Evolutionary conservation across 352 stramenopile species (phyloP), one percentile per base, ranked within the genome.

Genomic region (Pythium phragmitis): DNA sequence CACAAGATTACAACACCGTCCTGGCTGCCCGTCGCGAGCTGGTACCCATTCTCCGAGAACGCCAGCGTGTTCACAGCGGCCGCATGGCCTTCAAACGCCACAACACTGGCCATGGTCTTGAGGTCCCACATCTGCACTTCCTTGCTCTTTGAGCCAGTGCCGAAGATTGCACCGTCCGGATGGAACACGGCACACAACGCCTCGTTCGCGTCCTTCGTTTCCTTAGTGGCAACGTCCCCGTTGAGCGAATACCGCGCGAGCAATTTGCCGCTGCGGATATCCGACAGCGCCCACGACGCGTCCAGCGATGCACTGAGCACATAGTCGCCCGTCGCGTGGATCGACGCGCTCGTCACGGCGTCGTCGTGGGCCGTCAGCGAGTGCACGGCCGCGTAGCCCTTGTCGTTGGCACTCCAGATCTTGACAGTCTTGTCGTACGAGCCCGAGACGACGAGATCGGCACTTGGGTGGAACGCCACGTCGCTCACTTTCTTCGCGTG

Each of bases 1-100:
- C 93, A 98, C 23, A 99, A 75, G 59, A 85, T 80, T 43, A 98
- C 80, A 21, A 85, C 60, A 11, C 90, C 92, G 37, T 96, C 87
- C 28, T 81, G 69, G 26, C 77, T 80, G 17, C 82, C 87, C 14
- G 89, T 92, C 1, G 89, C 94, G 34, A 99, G 71, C 50, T 98
- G 82, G 72, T 98, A 98, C 28, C 96, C 96, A 68, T 98, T 99
- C 71, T 98, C 94, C 7, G 90, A 98, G 70, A 98, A 97, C 49
- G 75, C 72, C 33, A 99, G 73, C 39, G 75, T 69, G 33, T 76
- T 79, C 19, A 98, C 77, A 19, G 74, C 69, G 4, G 82, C 80
- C 37, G 68, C 65, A 66, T 98, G 85, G 21, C 84, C 90, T 58
- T 95, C 88, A 61, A 98, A 96, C 8, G 76, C 95, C 36, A 83